Percentiles rank a stretch among this genome's conserved stretches.
Conservation (phyloP, 73 alveolate genomes). For the Paramecium sonneborni region DNA sequence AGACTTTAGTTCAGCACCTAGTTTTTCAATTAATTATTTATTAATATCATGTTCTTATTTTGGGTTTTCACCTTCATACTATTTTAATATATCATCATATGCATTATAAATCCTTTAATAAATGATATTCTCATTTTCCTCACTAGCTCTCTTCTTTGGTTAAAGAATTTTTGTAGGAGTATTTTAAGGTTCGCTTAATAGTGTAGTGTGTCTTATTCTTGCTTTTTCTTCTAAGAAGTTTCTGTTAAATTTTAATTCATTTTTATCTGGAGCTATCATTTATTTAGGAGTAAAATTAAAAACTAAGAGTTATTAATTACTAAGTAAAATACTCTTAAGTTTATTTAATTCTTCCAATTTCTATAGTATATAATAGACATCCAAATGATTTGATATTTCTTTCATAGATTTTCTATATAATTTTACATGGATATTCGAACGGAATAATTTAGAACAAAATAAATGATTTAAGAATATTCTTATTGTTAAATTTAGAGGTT, state of each 20-base stretch:
- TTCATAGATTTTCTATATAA: not conserved
- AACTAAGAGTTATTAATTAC: not conserved
- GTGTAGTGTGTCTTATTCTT: not conserved
- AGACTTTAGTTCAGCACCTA: not conserved
- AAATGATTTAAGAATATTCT: not conserved
- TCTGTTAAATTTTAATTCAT: not conserved
- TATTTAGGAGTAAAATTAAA: constrained; percentile 16
- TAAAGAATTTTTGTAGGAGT: not conserved
- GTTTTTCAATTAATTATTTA: not conserved
- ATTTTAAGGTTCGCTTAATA: not conserved
- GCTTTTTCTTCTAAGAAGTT: constrained; percentile 33
- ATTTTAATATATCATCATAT: constrained; percentile 1
- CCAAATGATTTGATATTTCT: not conserved
- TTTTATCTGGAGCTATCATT: not conserved
- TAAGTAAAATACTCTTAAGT: not conserved
- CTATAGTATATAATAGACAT: not conserved
- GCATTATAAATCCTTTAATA: not conserved
- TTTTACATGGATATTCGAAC: not conserved
- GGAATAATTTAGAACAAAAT: not conserved
- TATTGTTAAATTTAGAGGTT: not conserved
- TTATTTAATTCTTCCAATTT: constrained; percentile 29
- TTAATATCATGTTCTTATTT: not conserved
- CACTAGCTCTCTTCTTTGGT: not conserved
- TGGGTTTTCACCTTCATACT: not conserved
- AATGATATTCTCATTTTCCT: not conserved